Conservation (phyloP, 2,329 filamentous ascomycete genomes). For the Botrytis medusae region DNA sequence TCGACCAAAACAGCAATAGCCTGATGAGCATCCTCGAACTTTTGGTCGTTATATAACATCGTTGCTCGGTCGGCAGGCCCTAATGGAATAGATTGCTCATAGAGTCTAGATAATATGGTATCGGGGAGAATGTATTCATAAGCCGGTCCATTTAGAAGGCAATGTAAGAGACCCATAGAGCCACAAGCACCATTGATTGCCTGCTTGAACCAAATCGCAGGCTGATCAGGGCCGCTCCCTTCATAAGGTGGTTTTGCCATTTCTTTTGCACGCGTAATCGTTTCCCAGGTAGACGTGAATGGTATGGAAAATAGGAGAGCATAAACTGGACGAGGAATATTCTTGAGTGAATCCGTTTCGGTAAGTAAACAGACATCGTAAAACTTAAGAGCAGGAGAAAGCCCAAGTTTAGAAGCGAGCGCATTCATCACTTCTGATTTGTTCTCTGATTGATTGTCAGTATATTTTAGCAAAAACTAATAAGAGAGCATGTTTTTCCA, state of each 20-base stretch:
- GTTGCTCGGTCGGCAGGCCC: conserved; percentile 64
- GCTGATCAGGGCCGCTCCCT: conserved; percentile 67
- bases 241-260: conserved; percentile 59
- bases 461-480: neutral
- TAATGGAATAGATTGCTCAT: conserved; percentile 64
- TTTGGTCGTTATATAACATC: conserved; percentile 73
- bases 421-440: conserved; percentile 88
- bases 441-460: conserved; percentile 33
- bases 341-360: conserved; percentile 78
- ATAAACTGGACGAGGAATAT: conserved; percentile 83
- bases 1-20: conserved; percentile 75
- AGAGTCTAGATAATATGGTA: conserved; percentile 62
- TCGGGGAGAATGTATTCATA: conserved; percentile 51
- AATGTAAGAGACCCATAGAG: conserved; percentile 83
- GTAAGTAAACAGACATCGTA: conserved; percentile 92
- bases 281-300: conserved; percentile 75
- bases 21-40: conserved; percentile 75
- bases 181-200: conserved; percentile 94
- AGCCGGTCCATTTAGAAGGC: conserved; percentile 73
- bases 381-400: conserved; percentile 73
- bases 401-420: conserved; percentile 79
- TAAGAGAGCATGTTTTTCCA: neutral
- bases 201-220: conserved; percentile 91
- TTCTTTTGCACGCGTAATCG: conserved; percentile 73
- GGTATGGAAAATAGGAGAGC: conserved; percentile 93